These are phyloP conservation scores for Cucurbita ficifolia DNA, from an alignment of 306 rosid genomes.

Conservation along the genomic window DNA sequence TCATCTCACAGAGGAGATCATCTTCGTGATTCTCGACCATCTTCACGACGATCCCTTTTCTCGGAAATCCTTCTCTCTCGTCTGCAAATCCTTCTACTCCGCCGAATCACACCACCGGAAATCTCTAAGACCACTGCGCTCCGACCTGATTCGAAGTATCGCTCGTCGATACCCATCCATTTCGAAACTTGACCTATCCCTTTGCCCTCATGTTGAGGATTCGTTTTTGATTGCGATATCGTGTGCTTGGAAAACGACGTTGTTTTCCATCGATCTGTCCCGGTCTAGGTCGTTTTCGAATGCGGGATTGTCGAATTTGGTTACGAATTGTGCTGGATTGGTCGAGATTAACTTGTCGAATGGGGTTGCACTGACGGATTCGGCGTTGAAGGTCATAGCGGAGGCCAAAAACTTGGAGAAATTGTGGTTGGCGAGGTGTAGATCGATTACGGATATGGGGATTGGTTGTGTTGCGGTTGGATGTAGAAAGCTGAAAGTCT, in stretches of 20 bases:
- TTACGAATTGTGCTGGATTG: conserved; percentile 23
- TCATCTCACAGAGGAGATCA: conserved; percentile 39
- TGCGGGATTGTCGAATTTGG: conserved; percentile 29
- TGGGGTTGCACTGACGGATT: conserved; percentile 49
- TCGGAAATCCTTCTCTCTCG: conserved; percentile 48
- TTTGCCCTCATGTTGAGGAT: conserved; percentile 53
- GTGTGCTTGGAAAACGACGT: conserved; percentile 22
- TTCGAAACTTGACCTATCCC: conserved; percentile 40
- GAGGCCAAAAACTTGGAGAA: conserved; percentile 57
- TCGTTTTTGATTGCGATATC: conserved; percentile 19
- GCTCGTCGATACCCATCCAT: conserved; percentile 37
- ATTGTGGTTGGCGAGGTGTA: conserved; percentile 61
- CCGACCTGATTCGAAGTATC: conserved; percentile 30
- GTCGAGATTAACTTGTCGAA: conserved; percentile 69
- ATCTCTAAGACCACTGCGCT: conserved; percentile 43
- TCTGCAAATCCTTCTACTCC: conserved; percentile 39
- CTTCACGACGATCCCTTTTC: conserved; percentile 14
- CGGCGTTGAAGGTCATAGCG: conserved; percentile 48
- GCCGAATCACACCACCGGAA: conserved; percentile 58
- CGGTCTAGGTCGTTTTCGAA: conserved; percentile 42
- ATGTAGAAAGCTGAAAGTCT: conserved; percentile 46
- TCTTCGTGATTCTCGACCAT: conserved; percentile 42
- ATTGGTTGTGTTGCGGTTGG: conserved; percentile 81
- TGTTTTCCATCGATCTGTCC: conserved; percentile 46
- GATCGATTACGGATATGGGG: conserved; percentile 60